Evolutionary conservation across 306 rosid species (phyloP).

Genomic region (Cyamopsis tetragonoloba): DNA sequence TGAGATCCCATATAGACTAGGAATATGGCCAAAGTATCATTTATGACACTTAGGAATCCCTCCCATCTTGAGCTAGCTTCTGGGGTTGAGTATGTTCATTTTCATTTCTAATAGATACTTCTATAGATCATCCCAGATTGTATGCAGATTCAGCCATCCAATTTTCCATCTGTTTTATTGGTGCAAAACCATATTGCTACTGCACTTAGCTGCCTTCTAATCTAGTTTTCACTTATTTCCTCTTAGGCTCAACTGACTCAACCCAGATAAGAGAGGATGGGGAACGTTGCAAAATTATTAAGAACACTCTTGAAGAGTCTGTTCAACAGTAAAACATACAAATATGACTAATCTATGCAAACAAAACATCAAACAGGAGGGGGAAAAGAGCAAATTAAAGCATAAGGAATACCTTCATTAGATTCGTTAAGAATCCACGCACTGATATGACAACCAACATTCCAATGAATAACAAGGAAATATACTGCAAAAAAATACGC

Average conservation of each 20-base stretch:
- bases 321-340: background rate
- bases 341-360: constrained; percentile 5
- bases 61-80: too few relatives aligned
- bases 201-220: background rate
- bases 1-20: too few relatives aligned
- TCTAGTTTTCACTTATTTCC: background rate
- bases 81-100: too few relatives aligned
- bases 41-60: too few relatives aligned
- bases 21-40: too few relatives aligned
- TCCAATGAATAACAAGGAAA: constrained; percentile 88
- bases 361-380: constrained; percentile 13
- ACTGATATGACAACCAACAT: constrained; percentile 89
- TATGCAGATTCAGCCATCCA: background rate
- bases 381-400: constrained; percentile 22
- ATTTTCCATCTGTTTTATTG: background rate
- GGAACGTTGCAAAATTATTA: background rate
- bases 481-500: constrained; percentile 58
- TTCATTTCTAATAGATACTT: background rate
- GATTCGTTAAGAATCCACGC: constrained; percentile 92
- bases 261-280: background rate
- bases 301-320: background rate
- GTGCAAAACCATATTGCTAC: background rate
- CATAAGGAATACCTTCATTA: constrained; percentile 77
- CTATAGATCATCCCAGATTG: background rate
- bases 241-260: background rate